Percentiles rank a stretch among this genome's conserved stretches.
Conservation (phyloP, 352 stramenopile genomes). For the Phytophthora sp. region DNA sequence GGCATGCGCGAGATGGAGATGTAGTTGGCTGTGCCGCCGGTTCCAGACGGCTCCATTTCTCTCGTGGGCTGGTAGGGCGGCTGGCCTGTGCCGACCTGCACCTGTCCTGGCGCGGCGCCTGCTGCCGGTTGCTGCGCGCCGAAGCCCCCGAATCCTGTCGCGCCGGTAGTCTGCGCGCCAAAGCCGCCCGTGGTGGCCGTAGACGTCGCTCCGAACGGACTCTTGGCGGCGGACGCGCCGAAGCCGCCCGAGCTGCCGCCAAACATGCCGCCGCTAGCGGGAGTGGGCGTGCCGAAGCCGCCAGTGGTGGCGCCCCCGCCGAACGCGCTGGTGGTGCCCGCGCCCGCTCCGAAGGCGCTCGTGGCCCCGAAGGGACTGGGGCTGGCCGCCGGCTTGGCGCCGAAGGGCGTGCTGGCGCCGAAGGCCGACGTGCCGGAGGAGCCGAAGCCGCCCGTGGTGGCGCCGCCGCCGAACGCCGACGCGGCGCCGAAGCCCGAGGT, state of each 20-base stretch:
- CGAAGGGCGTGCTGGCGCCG: slow-evolving; percentile 56
- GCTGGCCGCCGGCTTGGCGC: slow-evolving; percentile 53
- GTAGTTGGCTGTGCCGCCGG: slow-evolving; percentile 61
- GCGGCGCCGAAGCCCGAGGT: slow-evolving; percentile 47
- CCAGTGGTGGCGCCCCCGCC: slow-evolving; percentile 32
- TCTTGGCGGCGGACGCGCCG: slow-evolving; percentile 48
- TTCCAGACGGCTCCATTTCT: slow-evolving; percentile 68
- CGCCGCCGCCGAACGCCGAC: slow-evolving; percentile 31
- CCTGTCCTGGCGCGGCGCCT: slow-evolving; percentile 19
- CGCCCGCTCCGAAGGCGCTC: slow-evolving; percentile 53
- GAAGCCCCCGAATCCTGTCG: slow-evolving; percentile 48
- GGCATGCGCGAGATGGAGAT: slow-evolving; percentile 75
- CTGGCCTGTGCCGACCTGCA: slow-evolving; percentile 75
- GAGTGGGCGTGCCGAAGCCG: slow-evolving; percentile 45
- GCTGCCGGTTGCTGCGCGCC: slow-evolving; percentile 32
- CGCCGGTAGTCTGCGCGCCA: slow-evolving; percentile 40
- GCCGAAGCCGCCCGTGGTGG: slow-evolving; percentile 32
- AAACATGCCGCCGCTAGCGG: slow-evolving; percentile 51
- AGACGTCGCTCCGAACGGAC: slow-evolving; percentile 47
- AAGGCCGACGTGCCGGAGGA: slow-evolving; percentile 42
- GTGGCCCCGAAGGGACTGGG: slow-evolving; percentile 72
- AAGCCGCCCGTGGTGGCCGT: slow-evolving; percentile 52
- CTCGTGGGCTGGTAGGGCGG: slow-evolving; percentile 73
- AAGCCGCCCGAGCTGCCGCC: slow-evolving; percentile 42
- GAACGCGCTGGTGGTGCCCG: slow-evolving; percentile 42